Percentiles rank a stretch among this genome's conserved stretches.
These are phyloP conservation scores for Backusella macrospora DNA, from an alignment of 192 early-diverging fungal species.

Conservation along the genomic window DNA sequence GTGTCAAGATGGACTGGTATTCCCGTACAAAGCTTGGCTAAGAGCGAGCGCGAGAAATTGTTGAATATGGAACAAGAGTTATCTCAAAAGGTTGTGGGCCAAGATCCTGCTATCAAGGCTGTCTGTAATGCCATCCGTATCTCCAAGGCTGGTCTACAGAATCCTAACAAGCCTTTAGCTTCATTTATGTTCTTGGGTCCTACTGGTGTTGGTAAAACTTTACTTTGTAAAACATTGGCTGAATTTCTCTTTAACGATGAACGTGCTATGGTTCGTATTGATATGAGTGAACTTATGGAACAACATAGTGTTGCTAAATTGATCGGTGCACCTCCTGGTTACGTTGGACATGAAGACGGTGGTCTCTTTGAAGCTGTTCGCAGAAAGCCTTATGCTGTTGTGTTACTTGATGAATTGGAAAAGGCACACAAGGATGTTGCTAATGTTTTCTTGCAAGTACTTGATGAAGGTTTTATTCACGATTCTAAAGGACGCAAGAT, in stretches of 20 bases:
- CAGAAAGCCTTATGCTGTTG: conserved; percentile 77
- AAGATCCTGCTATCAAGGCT: conserved; percentile 66
- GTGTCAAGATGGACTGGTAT: conserved; percentile 97
- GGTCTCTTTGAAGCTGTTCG: conserved; percentile 79
- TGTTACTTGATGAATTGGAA: conserved; percentile 82
- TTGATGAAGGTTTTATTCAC: conserved; percentile 83
- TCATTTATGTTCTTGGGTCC: conserved; percentile 84
- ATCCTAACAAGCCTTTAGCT: conserved; percentile 71
- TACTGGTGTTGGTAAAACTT: conserved; percentile 85
- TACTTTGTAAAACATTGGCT: conserved; percentile 75
- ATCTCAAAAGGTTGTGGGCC: conserved; percentile 83
- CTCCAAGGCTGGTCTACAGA: conserved; percentile 78
- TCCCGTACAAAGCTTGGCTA: conserved; percentile 86
- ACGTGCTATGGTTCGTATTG: conserved; percentile 70
- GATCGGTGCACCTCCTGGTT: conserved; percentile 80
- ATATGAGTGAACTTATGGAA: conserved; percentile 82
- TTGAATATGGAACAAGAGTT: conserved; percentile 78
- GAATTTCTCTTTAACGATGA: conserved; percentile 80
- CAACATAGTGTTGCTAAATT: conserved; percentile 62
- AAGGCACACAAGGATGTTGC: conserved; percentile 87
- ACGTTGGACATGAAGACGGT: conserved; percentile 80
- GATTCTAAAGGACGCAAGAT: conserved; percentile 77
- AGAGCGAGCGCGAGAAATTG: conserved; percentile 85
- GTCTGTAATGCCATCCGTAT: conserved; percentile 75
- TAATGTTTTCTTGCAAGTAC: conserved; percentile 91